Evolutionary conservation across 2,329 filamentous ascomycete species (phyloP).

Genomic region (Ceratocystis alfenasii): DNA sequence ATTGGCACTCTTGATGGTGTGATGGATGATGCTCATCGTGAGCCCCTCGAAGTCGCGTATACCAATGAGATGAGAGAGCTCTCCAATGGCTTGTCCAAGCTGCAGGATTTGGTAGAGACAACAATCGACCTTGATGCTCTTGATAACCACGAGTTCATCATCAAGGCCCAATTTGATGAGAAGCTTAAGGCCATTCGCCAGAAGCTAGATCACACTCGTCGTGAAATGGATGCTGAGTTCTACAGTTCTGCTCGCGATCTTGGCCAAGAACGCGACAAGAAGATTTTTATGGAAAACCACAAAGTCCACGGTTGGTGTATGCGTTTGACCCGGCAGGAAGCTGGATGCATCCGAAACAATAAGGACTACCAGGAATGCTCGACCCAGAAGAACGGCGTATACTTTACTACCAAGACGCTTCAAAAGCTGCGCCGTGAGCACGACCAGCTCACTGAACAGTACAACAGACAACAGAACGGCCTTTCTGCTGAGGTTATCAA

Average conservation of each 20-base stretch:
- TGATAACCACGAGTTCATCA: conserved; percentile 95
- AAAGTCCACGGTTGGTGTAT: conserved; percentile 95
- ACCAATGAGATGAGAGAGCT: conserved; percentile 69
- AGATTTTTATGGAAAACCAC: conserved; percentile 94
- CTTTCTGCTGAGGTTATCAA: conserved; percentile 85
- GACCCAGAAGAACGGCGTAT: conserved; percentile 97
- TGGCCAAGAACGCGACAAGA: conserved; percentile 90
- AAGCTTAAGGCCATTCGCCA: conserved; percentile 75
- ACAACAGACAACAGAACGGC: conserved; percentile 85
- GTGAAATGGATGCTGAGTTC: conserved; percentile 77
- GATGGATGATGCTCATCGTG: conserved; percentile 89
- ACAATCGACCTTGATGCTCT: conserved; percentile 92
- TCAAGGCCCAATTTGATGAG: conserved; percentile 97
- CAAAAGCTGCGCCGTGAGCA: conserved; percentile 76
- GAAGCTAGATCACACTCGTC: conserved; percentile 73
- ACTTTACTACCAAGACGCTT: conserved; percentile 81
- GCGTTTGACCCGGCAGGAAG: conserved; percentile 80
- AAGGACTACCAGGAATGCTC: conserved; percentile 85
- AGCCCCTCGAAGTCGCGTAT: conserved; percentile 75
- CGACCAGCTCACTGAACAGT: conserved; percentile 85
- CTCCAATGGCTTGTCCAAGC: conserved; percentile 65
- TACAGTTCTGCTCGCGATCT: conserved; percentile 65
- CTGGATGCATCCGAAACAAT: conserved; percentile 86
- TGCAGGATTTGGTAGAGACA: conserved; percentile 97
- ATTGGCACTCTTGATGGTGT: conserved; percentile 79